Base-by-base conservation (phyloP, 1,284 basidiomycete genomes). In the Farysia itapuensis region DNA sequence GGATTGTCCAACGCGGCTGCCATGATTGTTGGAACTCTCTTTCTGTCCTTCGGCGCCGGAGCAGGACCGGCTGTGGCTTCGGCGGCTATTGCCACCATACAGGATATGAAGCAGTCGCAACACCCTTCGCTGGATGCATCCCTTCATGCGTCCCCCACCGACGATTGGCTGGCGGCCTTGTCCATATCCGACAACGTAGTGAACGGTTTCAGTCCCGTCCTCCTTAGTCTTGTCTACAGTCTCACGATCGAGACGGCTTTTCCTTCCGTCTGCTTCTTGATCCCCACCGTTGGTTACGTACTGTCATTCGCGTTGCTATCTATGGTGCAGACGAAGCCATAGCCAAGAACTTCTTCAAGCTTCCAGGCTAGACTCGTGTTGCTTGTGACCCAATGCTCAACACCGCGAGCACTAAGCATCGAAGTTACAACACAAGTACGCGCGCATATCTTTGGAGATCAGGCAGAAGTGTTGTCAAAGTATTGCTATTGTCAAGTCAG, bases 11-110 rank as follows among this genome's bases (percentile, higher is more conserved):
- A 48, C 16, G 52, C 52, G 5, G 41, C 35, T 13, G 36, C 42
- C 24, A 56, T 61, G 52, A 45, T 52, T 25, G 35, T 32, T 16
- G 58, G 58, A 9, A 61, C 58, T 14, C 35, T 56, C 7, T 51
- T 51, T 19, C 48, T 61, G 5, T 51, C 47, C 1, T 56, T 61
- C 16, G 58, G 58, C 12, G 58, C 58, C 6, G 58, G 48, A 3
- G 47, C 51, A 3, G 52, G 52, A 13, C 58, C 58, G 9, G 58
- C 52, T 6, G 48, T 56, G 7, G 45, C 52, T 4, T 56, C 52
- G 5, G 58, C 58, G 13, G 58, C 58, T 13, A 61, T 61, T 16
- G 52, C 58, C 22, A 56, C 56, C 35, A 51, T 61, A 14, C 51
- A 54, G 22, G 51, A 61, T 22, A 48, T 47, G 29, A 40, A 46